Percentiles rank a stretch among this genome's conserved stretches.
phyloP scores from a whole-genome alignment of 2,329 filamentous ascomycete genomes.

The Torrubiella hemipterigena region DNA sequence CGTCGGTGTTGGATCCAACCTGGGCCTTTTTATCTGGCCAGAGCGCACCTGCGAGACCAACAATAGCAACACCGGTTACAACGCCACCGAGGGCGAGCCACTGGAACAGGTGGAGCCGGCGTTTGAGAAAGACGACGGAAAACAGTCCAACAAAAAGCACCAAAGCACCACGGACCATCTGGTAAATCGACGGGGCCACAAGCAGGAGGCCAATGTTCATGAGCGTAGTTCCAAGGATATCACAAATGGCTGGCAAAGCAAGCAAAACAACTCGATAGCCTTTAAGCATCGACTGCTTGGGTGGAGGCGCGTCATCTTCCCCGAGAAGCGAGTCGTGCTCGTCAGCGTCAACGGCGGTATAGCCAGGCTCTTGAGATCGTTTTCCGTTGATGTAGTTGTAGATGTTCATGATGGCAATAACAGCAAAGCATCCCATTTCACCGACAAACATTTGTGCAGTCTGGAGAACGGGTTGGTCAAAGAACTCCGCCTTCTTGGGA shows the following conservation, averaged over 20 bases:
- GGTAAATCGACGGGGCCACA: conserved; percentile 91
- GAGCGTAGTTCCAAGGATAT: conserved; percentile 87
- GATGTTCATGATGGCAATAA: conserved; percentile 59
- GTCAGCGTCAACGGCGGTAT: conserved; percentile 48
- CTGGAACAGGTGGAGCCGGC: conserved; percentile 74
- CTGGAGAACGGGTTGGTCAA: conserved; percentile 93
- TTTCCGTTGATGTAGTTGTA: conserved; percentile 45
- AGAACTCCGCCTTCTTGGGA: conserved; percentile 54
- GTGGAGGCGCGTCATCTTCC: conserved; percentile 28
- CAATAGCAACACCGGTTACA: conserved; percentile 75
- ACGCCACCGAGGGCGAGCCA: conserved; percentile 84
- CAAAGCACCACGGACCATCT: conserved; percentile 93
- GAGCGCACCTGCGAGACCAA: conserved; percentile 79
- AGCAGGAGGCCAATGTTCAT: conserved; percentile 96
- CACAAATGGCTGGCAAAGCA: conserved; percentile 78
- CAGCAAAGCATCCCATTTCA: conserved; percentile 91
- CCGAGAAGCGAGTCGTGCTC: conserved; percentile 27
- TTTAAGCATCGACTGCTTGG: conserved; percentile 42
- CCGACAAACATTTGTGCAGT: conserved; percentile 98
- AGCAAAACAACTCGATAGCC: conserved; percentile 66
- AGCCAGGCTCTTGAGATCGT: conserved; percentile 38
- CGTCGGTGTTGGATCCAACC: conserved; percentile 22
- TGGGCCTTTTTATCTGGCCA: conserved; percentile 53
- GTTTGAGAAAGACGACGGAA: conserved; percentile 79
- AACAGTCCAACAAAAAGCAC: conserved; percentile 94